phyloP scores from a whole-genome alignment of 306 rosid genomes.

The Mucuna pruriens region DNA sequence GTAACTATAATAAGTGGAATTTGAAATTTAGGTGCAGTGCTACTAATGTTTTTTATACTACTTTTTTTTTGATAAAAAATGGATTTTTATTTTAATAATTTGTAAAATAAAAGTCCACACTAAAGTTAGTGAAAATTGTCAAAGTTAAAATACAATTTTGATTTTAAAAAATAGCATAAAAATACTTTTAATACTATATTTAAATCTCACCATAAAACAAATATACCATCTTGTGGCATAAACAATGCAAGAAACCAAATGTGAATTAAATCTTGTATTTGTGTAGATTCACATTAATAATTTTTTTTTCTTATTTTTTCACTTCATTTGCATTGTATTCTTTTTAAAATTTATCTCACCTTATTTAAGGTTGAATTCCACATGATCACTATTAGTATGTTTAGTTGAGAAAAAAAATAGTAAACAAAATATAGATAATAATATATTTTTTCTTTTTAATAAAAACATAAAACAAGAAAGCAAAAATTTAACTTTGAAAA shows the following conservation, averaged over 20 bases:
- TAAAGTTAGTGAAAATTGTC: not conserved
- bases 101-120: not conserved
- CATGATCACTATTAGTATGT: not conserved
- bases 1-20: slow-evolving; percentile 7
- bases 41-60: not conserved
- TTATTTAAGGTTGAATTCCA: not conserved
- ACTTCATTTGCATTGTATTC: not conserved
- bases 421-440: too few species aligned
- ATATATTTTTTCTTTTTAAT: too few species aligned
- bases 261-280: not conserved
- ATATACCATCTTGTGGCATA: not conserved
- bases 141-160: not conserved
- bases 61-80: not conserved
- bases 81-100: not conserved
- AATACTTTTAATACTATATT: not conserved
- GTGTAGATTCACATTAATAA: not conserved
- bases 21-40: not conserved
- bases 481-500: too few species aligned
- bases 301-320: not conserved
- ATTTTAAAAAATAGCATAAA: not conserved
- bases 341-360: not conserved
- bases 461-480: too few species aligned
- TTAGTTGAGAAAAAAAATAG: not conserved
- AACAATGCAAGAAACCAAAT: not conserved
- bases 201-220: not conserved